These are phyloP conservation scores for Durusdinium trenchii DNA, from an alignment of 73 alveolate genomes.

Conservation along the genomic window DNA sequence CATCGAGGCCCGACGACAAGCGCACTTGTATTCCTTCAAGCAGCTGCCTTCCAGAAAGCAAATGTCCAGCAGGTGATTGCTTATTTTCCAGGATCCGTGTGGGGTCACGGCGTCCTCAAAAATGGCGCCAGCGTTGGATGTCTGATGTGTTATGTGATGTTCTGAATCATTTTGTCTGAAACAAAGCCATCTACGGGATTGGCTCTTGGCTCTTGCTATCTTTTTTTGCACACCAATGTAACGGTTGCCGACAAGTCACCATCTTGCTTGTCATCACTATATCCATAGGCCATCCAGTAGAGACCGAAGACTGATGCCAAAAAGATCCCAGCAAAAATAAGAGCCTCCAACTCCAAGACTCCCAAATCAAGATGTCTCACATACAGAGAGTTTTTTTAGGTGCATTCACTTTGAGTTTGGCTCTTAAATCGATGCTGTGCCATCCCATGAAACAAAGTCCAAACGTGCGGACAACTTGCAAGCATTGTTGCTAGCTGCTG, in stretches of 20 bases:
- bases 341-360: constrained; percentile 30
- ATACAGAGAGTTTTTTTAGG: no score
- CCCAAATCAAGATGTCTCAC: no score
- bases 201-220: no score
- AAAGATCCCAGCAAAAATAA: constrained; percentile 55
- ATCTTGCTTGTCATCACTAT: constrained; percentile 77
- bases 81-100: constrained; percentile 38
- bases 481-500: no score
- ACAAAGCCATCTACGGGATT: no score
- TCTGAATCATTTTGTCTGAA: no score
- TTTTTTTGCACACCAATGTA: no score
- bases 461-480: no score
- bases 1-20: not conserved
- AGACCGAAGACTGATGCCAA: constrained; percentile 74
- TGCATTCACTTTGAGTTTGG: not conserved
- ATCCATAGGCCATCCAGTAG: constrained; percentile 75
- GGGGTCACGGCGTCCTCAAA: constrained; percentile 31
- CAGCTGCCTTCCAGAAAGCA: constrained; percentile 72
- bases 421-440: no score
- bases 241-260: constrained; percentile 51
- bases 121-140: not conserved
- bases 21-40: not conserved
- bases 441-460: no score
- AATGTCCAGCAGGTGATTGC: constrained; percentile 48
- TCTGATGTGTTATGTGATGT: no score